Evolutionary conservation across 2,329 filamentous ascomycete genomes (phyloP), one percentile per base, ranked within the genome.

Genomic region (Neopestalotiopsis rosae): DNA sequence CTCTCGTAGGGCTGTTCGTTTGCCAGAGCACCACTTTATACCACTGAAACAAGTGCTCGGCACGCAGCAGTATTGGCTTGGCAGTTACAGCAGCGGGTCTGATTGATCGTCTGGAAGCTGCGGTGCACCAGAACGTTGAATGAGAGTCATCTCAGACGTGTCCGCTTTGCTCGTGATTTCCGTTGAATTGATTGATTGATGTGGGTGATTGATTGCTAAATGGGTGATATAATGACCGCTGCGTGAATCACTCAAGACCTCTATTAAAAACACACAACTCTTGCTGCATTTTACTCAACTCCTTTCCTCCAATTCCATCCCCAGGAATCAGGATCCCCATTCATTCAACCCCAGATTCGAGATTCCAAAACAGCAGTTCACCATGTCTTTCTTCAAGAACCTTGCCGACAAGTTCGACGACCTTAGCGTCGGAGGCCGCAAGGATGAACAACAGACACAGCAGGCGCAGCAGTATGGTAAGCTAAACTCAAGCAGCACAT

Each of bases 351-450:
- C 28, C 30, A 28, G 13, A 59, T 38, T 38, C 34, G 24, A 28
- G 24, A 28, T 28, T 28, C 28, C 3, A 34, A 20, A 59, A 34
- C 13, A 24, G 24, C 57, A 14, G 24, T 14, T 59, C 66, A 74
- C 61, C 61, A 78, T 78, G 74, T 78, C 77, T 3, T 77, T 78
- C 68, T 72, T 78, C 65, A 76, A 73, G 52, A 78, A 78, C 34
- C 69, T 79, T 45, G 66, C 73, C 17, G 75, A 73, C 68, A 77
- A 77, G 74, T 72, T 79, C 14, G 77, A 77, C 56, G 74, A 75
- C n/a, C 68, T 78, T 38, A 61, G 58, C 32, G 69, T 79, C 14
- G 73, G 74, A 28, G 74, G 74, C n/a, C 71, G 73, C 17, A 75
- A 76, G 69, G 56, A 69, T n/a, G 74, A 76, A 14, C 68, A 69